Conservation (phyloP, 371 early-diverging fungal species). For the Circinella minor region DNA sequence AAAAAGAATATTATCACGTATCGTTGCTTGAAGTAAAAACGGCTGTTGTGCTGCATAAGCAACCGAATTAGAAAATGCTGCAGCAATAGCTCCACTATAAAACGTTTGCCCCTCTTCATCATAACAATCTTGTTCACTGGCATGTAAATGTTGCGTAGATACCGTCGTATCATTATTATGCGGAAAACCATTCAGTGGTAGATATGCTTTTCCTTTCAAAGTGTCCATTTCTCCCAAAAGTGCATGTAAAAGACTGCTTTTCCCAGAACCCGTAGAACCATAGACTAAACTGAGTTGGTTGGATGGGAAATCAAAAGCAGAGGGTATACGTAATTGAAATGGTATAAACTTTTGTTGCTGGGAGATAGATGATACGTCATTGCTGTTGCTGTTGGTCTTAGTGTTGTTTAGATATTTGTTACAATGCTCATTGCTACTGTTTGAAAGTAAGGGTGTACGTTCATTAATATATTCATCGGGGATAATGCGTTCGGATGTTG, state of each 20-base stretch:
- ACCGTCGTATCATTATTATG: neutral
- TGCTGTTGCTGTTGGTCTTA: neutral
- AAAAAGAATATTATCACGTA: constrained; percentile 88
- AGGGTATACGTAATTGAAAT: constrained; percentile 14
- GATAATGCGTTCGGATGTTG: neutral
- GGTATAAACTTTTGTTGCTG: neutral
- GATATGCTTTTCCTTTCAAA: constrained; percentile 39
- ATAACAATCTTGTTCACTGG: neutral
- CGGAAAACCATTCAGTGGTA: neutral
- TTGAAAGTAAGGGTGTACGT: neutral
- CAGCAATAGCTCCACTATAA: constrained; percentile 35
- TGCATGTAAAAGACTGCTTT: constrained; percentile 67
- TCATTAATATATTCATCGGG: neutral
- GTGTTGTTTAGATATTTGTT: neutral
- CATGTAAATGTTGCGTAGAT: neutral
- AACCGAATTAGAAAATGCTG: constrained; percentile 27
- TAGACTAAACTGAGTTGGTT: constrained; percentile 64
- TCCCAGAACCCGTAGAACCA: constrained; percentile 79
- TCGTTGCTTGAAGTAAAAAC: constrained; percentile 81
- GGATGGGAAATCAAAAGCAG: constrained; percentile 59
- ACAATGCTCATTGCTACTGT: neutral
- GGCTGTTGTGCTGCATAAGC: constrained; percentile 85
- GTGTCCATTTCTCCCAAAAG: constrained; percentile 75
- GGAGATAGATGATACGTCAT: neutral
- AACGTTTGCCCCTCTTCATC: constrained; percentile 32